Conservation (phyloP, 2,329 filamentous ascomycete genomes). For the Colletotrichum falcatum region DNA sequence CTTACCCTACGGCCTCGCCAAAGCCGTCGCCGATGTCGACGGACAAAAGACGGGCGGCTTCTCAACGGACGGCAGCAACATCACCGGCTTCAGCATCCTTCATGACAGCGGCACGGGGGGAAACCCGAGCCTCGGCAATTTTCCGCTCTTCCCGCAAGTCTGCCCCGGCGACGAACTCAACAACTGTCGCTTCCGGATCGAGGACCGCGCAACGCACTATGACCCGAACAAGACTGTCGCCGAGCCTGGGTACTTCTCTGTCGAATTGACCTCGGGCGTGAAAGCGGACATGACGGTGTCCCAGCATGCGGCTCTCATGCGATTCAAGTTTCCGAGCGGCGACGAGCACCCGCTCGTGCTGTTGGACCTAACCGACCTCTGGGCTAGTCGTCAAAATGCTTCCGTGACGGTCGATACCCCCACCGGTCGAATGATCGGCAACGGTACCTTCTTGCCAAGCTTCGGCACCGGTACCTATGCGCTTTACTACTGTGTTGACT, state of each 20-base stretch:
- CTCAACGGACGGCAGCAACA: conserved; percentile 58
- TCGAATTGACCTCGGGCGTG: conserved; percentile 66
- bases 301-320: conserved; percentile 71
- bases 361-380: conserved; percentile 71
- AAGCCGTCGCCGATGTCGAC: conserved; percentile 65
- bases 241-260: conserved; percentile 67
- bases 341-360: conserved; percentile 63
- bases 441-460: conserved; percentile 69
- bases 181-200: conserved; percentile 65
- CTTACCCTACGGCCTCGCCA: conserved; percentile 67
- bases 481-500: conserved; percentile 72
- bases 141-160: conserved; percentile 58
- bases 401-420: conserved; percentile 62
- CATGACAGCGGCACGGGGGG: conserved; percentile 55
- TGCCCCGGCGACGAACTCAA: conserved; percentile 63
- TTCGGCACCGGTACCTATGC: conserved; percentile 71
- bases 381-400: conserved; percentile 52
- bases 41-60: conserved; percentile 60
- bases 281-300: conserved; percentile 70
- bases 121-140: conserved; percentile 56
- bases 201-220: conserved; percentile 56
- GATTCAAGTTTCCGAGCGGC: conserved; percentile 64
- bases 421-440: conserved; percentile 67
- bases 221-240: conserved; percentile 58
- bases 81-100: conserved; percentile 63